Percentiles rank a stretch among this genome's conserved stretches.
phyloP scores from a whole-genome alignment of 2,329 filamentous ascomycete species.

The Trichoderma polysporum region DNA sequence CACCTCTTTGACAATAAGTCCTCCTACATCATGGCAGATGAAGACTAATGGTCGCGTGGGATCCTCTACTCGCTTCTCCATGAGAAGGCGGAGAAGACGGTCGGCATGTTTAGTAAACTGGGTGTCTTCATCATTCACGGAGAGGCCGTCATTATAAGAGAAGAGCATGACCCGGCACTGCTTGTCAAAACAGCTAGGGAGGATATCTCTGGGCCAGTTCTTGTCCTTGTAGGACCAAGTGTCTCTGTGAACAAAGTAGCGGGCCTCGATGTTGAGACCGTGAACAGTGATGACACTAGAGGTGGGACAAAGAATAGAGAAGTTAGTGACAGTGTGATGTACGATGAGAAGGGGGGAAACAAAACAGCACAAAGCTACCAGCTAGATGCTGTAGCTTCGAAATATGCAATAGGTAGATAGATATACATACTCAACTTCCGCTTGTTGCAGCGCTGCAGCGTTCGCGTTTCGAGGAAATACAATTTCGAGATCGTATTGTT shows the following conservation, averaged over 20 bases:
- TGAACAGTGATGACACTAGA: slow-evolving; percentile 14
- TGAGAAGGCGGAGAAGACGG: slow-evolving; percentile 14
- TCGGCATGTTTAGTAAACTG: neutral
- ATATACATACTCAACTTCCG: slow-evolving; percentile 7
- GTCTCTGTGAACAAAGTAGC: neutral
- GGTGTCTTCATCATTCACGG: slow-evolving; percentile 6
- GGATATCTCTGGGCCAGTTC: slow-evolving; percentile 15
- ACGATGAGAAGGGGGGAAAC: neutral
- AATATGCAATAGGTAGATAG: too few relatives aligned
- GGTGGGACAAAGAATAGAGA: neutral
- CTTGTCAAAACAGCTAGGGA: neutral
- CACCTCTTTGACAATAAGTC: slow-evolving; percentile 20
- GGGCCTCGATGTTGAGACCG: slow-evolving; percentile 19
- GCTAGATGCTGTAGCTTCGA: neutral
- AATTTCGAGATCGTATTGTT: slow-evolving; percentile 14
- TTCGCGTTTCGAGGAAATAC: slow-evolving; percentile 1
- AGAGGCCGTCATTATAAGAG: slow-evolving; percentile 10
- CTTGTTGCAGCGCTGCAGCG: neutral
- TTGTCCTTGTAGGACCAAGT: slow-evolving; percentile 7
- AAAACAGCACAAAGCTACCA: neutral
- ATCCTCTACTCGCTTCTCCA: neutral
- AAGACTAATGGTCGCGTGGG: slow-evolving; percentile 11
- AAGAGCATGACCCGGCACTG: slow-evolving; percentile 19
- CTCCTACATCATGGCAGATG: slow-evolving; percentile 18
- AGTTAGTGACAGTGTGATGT: neutral